Evolutionary conservation across 805 yeast species (phyloP).

Genomic region (Jamesozyma rosinii): DNA sequence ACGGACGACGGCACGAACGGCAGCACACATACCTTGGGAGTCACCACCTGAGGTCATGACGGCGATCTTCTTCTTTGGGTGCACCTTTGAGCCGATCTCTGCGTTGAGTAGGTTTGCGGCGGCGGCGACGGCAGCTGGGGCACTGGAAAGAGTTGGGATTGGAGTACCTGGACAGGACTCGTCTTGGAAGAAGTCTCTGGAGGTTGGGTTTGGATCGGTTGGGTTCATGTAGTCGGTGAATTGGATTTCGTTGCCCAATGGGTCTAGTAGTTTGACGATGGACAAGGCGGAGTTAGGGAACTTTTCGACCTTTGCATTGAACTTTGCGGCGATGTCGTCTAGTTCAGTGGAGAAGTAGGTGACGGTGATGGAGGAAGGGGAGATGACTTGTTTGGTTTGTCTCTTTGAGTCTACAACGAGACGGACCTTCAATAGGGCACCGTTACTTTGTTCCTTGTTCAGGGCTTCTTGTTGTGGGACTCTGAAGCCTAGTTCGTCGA

Average conservation of each 20-base stretch:
- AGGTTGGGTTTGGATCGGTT: conserved; percentile 23
- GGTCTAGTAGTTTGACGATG: conserved; percentile 38
- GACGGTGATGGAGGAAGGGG: conserved; percentile 18
- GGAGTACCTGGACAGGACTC: conserved; percentile 5
- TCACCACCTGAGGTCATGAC: conserved; percentile 99
- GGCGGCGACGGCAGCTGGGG: conserved; percentile 7
- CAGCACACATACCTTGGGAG: conserved; percentile 97
- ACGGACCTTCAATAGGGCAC: conserved; percentile 42
- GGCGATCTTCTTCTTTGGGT: conserved; percentile 46
- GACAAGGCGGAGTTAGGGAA: conserved; percentile 10
- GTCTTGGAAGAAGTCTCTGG: conserved; percentile 17
- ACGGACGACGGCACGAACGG: conserved; percentile 90
- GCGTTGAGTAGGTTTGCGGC: conserved; percentile 16
- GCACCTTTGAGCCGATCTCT: conserved; percentile 9
- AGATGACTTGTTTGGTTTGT: conserved; percentile 7
- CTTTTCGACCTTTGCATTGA: conserved; percentile 19
- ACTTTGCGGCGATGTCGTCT: conserved; percentile 17
- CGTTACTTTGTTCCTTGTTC: conserved; percentile 34
- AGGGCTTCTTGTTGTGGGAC: conserved; percentile 40
- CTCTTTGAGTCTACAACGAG: conserved; percentile 29
- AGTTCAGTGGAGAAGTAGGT: conserved; percentile 37
- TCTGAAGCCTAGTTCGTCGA: conserved; percentile 50
- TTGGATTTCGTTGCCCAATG: conserved; percentile 53
- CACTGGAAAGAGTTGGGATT: conserved; percentile 10
- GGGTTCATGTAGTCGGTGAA: conserved; percentile 43